These are phyloP conservation scores for Hemileia vastatrix DNA, from an alignment of 1,284 basidiomycete genomes.

Conservation along the genomic window DNA sequence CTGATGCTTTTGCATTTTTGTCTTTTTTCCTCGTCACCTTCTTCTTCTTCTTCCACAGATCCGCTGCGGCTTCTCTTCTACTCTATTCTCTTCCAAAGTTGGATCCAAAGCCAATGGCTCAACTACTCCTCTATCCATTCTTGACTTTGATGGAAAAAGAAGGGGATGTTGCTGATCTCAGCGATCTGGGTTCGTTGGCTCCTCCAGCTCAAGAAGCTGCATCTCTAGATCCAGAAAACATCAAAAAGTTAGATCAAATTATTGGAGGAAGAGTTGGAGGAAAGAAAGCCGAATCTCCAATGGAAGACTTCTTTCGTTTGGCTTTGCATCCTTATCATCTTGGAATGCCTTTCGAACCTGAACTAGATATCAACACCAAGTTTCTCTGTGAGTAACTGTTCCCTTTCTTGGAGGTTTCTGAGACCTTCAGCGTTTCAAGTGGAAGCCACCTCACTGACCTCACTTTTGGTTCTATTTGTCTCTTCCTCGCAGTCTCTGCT, in stretches of 20 bases:
- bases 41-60: not conserved
- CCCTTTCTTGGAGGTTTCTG: not conserved
- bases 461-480: not conserved
- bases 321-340: not conserved
- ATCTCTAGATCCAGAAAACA: not conserved
- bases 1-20: too few species aligned
- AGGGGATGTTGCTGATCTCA: not conserved
- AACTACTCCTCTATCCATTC: not conserved
- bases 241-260: not conserved
- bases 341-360: not conserved
- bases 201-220: not conserved
- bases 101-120: not conserved
- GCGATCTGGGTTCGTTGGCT: not conserved
- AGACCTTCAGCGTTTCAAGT: not conserved
- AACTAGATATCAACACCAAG: not conserved
- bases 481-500: not conserved
- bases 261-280: not conserved
- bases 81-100: not conserved
- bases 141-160: not conserved
- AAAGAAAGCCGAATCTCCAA: not conserved
- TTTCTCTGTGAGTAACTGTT: not conserved
- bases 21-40: not conserved
- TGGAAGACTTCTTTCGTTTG: not conserved
- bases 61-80: not conserved
- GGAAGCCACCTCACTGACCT: not conserved